Percentiles rank a stretch among this genome's conserved stretches.
phyloP scores from a whole-genome alignment of 495 filamentous ascomycete species.

The Aspergillus panamensis region DNA sequence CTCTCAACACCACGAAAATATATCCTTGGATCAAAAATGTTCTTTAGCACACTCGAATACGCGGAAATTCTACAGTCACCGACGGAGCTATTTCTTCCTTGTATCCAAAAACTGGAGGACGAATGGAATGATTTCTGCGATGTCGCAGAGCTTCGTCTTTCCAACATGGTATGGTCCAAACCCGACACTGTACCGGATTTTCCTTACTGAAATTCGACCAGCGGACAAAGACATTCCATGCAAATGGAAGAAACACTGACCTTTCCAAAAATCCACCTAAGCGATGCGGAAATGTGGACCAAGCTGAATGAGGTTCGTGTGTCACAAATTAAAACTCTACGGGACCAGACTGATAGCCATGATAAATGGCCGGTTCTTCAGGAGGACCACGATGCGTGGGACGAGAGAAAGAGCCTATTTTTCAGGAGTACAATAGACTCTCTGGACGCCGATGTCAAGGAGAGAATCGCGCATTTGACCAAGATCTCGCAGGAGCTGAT shows the following conservation, averaged over 20 bases:
- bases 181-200: not conserved
- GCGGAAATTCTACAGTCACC: conserved; percentile 1
- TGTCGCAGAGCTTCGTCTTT: not conserved
- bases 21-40: not conserved
- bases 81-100: not conserved
- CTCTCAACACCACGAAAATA: not conserved
- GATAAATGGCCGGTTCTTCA: conserved; percentile 1
- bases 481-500: not conserved
- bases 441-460: not conserved
- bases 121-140: not conserved
- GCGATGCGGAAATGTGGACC: conserved; percentile 2
- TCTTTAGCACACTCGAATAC: not conserved
- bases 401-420: not conserved
- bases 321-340: not conserved
- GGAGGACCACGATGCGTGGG: not conserved
- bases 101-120: not conserved
- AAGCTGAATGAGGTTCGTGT: not conserved
- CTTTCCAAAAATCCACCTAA: not conserved
- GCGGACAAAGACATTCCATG: not conserved
- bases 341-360: not conserved
- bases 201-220: not conserved
- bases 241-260: conserved; percentile 1
- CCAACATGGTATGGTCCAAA: not conserved
- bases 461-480: not conserved
- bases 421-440: not conserved